Conservation (phyloP, 169 alveolate species). For the Cryptosporidium tyzzeri region DNA sequence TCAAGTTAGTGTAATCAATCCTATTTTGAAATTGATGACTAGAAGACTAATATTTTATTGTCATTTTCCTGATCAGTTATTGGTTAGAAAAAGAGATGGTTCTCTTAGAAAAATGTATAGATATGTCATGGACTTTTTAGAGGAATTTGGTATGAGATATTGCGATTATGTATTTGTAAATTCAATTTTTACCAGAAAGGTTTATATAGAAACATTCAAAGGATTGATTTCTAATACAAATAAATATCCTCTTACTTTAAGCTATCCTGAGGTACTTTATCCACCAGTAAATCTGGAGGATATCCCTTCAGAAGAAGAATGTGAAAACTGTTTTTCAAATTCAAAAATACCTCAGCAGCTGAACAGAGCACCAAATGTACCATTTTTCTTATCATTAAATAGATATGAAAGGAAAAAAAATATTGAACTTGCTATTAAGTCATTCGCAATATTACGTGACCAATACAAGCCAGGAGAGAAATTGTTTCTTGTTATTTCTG, state of each 20-base stretch:
- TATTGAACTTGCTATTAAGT: slow-evolving; percentile 87
- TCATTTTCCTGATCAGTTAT: slow-evolving; percentile 93
- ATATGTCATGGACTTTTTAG: slow-evolving; percentile 37
- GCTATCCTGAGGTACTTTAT: slow-evolving; percentile 82
- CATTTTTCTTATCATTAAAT: slow-evolving; percentile 85
- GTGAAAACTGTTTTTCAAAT: slow-evolving; percentile 75
- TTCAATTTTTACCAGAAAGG: slow-evolving; percentile 55
- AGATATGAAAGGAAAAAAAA: slow-evolving; percentile 92
- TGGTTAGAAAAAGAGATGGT: slow-evolving; percentile 47
- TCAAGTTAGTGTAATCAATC: slow-evolving; percentile 83
- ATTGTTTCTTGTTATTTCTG: slow-evolving; percentile 87
- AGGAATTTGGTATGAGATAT: slow-evolving; percentile 67
- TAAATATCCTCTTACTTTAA: slow-evolving; percentile 45
- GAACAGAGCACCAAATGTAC: slow-evolving; percentile 14
- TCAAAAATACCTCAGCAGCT: slow-evolving; percentile 20
- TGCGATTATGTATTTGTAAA: slow-evolving; percentile 69
- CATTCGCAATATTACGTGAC: slow-evolving; percentile 83
- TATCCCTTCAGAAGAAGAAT: slow-evolving; percentile 79
- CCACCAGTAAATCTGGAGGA: slow-evolving; percentile 83
- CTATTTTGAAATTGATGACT: slow-evolving; percentile 81
- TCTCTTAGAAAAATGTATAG: slow-evolving; percentile 33
- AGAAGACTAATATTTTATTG: slow-evolving; percentile 89
- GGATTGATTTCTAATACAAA: slow-evolving; percentile 15
- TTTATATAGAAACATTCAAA: slow-evolving; percentile 51
- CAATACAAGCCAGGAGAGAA: slow-evolving; percentile 56